Percentiles rank a stretch among this genome's conserved stretches.
Conservation (phyloP, 352 stramenopile genomes). For the Phytophthora quininea region DNA sequence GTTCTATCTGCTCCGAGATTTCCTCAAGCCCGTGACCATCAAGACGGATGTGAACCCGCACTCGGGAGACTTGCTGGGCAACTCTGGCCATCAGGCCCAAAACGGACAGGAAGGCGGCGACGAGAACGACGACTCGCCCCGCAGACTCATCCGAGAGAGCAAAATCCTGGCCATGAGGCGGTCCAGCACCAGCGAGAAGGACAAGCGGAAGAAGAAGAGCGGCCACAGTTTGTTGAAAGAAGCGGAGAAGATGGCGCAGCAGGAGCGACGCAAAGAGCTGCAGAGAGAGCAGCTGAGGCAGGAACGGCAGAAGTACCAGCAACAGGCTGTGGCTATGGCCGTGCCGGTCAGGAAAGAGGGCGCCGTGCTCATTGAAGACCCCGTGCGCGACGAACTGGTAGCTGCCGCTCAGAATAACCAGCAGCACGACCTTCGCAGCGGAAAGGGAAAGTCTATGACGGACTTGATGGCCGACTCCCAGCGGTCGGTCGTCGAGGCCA, state of each 20-base stretch:
- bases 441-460: conserved; percentile 12
- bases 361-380: background rate
- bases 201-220: conserved; percentile 17
- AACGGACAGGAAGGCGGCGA: conserved; percentile 3
- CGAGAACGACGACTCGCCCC: conserved; percentile 40
- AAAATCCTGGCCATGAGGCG: conserved; percentile 71
- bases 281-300: conserved; percentile 14
- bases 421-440: conserved; percentile 28
- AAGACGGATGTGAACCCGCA: conserved; percentile 27
- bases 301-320: conserved; percentile 22
- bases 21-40: conserved; percentile 62
- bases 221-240: conserved; percentile 6
- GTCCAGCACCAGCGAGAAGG: conserved; percentile 19
- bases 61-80: conserved; percentile 27
- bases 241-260: conserved; percentile 17
- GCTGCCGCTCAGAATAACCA: conserved; percentile 11
- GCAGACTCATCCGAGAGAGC: conserved; percentile 65
- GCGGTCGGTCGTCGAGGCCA: conserved; percentile 20
- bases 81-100: background rate
- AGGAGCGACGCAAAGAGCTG: conserved; percentile 23
- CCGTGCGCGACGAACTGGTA: background rate
- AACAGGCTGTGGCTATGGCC: conserved; percentile 4
- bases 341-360: conserved; percentile 7
- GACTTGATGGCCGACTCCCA: conserved; percentile 30
- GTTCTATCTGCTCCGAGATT: conserved; percentile 74